Evolutionary conservation across 805 yeast species (phyloP).

Genomic region (Sugiyamaella chiloensis): DNA sequence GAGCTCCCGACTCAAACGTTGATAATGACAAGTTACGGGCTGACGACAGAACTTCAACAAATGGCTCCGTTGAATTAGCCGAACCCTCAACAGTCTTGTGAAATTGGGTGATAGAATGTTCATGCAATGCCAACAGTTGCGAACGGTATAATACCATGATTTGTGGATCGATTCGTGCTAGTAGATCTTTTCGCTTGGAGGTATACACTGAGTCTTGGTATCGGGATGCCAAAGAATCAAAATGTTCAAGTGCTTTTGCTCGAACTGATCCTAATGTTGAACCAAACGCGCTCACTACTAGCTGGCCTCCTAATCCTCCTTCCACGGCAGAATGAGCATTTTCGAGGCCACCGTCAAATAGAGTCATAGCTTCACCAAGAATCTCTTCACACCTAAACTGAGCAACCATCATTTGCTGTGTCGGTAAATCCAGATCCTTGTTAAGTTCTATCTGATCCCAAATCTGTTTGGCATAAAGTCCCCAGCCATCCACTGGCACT

Average conservation of each 20-base stretch:
- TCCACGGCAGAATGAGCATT: slow-evolving; percentile 30
- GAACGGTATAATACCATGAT: slow-evolving; percentile 44
- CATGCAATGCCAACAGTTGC: slow-evolving; percentile 40
- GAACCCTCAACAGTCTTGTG: slow-evolving; percentile 18
- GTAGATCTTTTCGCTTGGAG: slow-evolving; percentile 54
- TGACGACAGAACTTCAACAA: slow-evolving; percentile 29
- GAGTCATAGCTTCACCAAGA: slow-evolving; percentile 48
- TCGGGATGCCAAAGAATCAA: slow-evolving; percentile 72
- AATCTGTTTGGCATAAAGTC: slow-evolving; percentile 80
- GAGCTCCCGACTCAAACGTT: slow-evolving; percentile 35
- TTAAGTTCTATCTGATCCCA: slow-evolving; percentile 94
- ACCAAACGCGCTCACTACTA: slow-evolving; percentile 39
- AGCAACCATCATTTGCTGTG: slow-evolving; percentile 93
- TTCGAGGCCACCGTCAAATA: slow-evolving; percentile 40
- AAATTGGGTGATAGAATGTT: slow-evolving; percentile 34
- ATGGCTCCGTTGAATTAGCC: slow-evolving; percentile 19
- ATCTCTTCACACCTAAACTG: slow-evolving; percentile 94
- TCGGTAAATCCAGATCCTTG: slow-evolving; percentile 92
- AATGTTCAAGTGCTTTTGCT: slow-evolving; percentile 46
- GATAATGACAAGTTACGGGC: slow-evolving; percentile 26
- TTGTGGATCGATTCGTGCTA: slow-evolving; percentile 43
- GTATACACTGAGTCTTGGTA: slow-evolving; percentile 65
- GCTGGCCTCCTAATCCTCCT: slow-evolving; percentile 20
- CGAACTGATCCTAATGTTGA: slow-evolving; percentile 43
- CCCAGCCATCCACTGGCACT: slow-evolving; percentile 96